A percentile compares a stretch with the other conserved stretches of the same genome.
Conservation (phyloP, 805 yeast genomes). For the Pichia deserticola region DNA sequence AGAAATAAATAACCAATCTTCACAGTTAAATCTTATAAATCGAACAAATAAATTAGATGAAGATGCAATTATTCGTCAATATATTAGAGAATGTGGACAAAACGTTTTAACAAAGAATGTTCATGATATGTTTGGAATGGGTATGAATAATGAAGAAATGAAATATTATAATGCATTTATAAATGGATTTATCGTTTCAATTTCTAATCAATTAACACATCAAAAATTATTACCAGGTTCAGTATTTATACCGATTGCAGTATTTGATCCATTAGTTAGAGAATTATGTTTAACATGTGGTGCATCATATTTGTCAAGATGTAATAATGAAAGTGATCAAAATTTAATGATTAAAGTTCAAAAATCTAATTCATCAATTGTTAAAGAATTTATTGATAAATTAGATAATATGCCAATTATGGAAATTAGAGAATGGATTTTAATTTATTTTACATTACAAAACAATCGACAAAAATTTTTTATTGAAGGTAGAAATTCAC, state of each 20-base stretch:
- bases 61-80: slow-evolving; percentile 20
- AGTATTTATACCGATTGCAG: slow-evolving; percentile 32
- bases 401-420: slow-evolving; percentile 19
- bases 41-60: background rate
- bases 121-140: background rate
- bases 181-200: slow-evolving; percentile 33
- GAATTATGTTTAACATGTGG: slow-evolving; percentile 36
- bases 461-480: slow-evolving; percentile 34
- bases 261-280: slow-evolving; percentile 24
- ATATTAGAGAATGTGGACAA: slow-evolving; percentile 8
- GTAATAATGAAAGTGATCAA: slow-evolving; percentile 14
- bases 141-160: background rate
- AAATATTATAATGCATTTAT: slow-evolving; percentile 29
- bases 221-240: slow-evolving; percentile 34
- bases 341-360: slow-evolving; percentile 19
- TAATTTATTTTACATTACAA: slow-evolving; percentile 33
- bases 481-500: slow-evolving; percentile 22
- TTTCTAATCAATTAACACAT: slow-evolving; percentile 37
- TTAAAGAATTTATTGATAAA: slow-evolving; percentile 16
- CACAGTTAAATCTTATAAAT: no score
- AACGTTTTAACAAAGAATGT: background rate
- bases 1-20: background rate
- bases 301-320: slow-evolving; percentile 25
- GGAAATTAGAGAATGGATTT: slow-evolving; percentile 34
- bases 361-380: slow-evolving; percentile 1